Base-by-base conservation (phyloP, 345 rosid species). In the Noccaea bulbosa region DNA sequence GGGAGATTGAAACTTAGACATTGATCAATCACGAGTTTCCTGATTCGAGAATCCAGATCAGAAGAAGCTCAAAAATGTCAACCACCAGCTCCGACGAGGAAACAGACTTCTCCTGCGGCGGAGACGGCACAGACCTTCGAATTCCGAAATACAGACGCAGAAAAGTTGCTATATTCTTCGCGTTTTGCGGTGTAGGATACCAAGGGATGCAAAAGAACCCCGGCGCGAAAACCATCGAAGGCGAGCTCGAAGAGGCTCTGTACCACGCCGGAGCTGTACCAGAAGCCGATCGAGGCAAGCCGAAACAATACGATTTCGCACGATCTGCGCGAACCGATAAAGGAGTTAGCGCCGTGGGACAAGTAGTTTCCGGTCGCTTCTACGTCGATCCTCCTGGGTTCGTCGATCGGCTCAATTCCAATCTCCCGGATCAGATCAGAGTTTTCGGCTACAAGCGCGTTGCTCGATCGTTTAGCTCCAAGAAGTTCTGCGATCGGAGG, bases 191-290 rank as follows among this genome's bases (percentile, higher is more conserved):
- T 43, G 99, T 89, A 0, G 99, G 96, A 0, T 93, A 93, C 75
- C 97, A 91, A 68, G 99, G 96, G 14, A 93, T 93, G 99, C 96
- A 91, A 58, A 91, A 88, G 56, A 93, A 91, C 38, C 97, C 96
- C 0, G 96, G 95, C 62, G 99, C 99, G 32, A 89, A 85, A 67
- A 94, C 99, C 77, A 94, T 91, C 9, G 97, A 94, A 81, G 93
- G 93, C 44, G 99, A 94, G 62, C 90, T 94, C 27, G 97, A 91
- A 70, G 96, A 94, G 70, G 95, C 96, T 43, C 88, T 93, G 39
- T 91, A 77, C 66, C 96, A 78, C 39, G 64, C 90, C 39, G 93
- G 89, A 46, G 95, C 89, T 5, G 90, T 94, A 46, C 72, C 88
- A 3, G 96, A 88, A 14, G 55, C 78, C 27, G 88, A 88, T 75